Base-by-base conservation (phyloP, 1,284 basidiomycete species). In the Binderoboletus segoi region DNA sequence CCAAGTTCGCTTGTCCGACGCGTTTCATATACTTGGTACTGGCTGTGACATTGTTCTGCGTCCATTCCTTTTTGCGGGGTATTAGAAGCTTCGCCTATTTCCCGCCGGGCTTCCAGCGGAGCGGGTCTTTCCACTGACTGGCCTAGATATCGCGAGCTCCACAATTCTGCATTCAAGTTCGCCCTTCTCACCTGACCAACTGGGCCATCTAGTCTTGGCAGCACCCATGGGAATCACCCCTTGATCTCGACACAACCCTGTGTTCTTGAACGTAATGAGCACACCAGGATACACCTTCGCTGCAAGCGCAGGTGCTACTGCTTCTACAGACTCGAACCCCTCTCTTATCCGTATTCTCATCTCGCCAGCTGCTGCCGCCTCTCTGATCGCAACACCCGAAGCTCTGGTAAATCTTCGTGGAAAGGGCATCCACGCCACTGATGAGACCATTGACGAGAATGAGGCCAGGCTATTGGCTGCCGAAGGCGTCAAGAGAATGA, bases 371-470 rank as follows among this genome's bases (percentile, higher is more conserved):
- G 71, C 76, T 21, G 78, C 79, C 4, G 64, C 74, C 48, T 75
- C 77, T 53, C 66, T 82, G 53, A 78, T 81, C 38, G 63, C 66
- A 16, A 78, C 73, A 6, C 79, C 79, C 11, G 69, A 71, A 33
- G 73, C 76, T 8, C 64, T 82, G 32, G 80, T 82, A 3, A 69
- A 75, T 61, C 77, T 78, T 30, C 74, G 74, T 33, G 80, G 80
- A 21, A 80, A 77, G 64, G 82, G 81, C 13, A 79, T 82, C 41
- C 82, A 82, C 51, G 82, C 82, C 13, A 82, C 81, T 11, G 82
- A 82, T 59, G 81, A 83, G 61, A 73, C 78, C 15, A 76, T 79
- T 20, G 75, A 79, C 38, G 75, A 66, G 20, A 77, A 81, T 46
- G 75, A 74, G 35, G 73, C 71, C 2, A 70, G 77, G 23, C 66